Base-by-base conservation (phyloP, 2,329 filamentous ascomycete genomes). In the Pleoardoris graminearum region DNA sequence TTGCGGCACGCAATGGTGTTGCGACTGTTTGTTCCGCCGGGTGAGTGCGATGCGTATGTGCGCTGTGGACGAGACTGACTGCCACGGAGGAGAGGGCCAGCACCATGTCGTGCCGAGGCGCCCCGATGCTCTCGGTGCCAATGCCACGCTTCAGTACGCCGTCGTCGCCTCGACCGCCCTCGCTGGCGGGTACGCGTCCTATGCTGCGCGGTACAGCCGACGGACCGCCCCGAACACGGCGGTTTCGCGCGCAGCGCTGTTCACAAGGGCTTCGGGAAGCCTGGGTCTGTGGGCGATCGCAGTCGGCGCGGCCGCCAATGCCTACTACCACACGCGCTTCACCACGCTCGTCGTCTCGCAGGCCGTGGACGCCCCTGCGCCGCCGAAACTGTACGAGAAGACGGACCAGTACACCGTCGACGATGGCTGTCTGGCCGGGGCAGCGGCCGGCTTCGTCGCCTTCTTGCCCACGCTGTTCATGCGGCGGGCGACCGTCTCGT, bases 81-180 rank as follows among this genome's bases (percentile, higher is more conserved):
- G 19, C 4, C 2, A 33, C 6, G 1, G 27, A 71, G 66, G 63
- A 29, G 63, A 68, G 54, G 65, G 65, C 23, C 60, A 70, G 46
- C 60, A 68, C 14, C 43, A 48, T 5, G 51, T 70, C 36, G 53
- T 64, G 10, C 63, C 64, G 1, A 59, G 58, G 42, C 57, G 66
- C 7, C 62, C 66, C 10, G 67, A 69, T 16, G 29, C 62, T 3
- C 60, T 69, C 45, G 62, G 61, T 21, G 67, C 67, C 10, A 68
- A 69, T 50, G 58, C 66, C n/a, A 65, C 66, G 38, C 56, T 63
- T 8, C 63, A 65, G 42, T 63, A 63, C 45, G 48, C 62, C 4
- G 36, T 69, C 21, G 21, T 67, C 25, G 56, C 60, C 17, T 70
- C 68, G 30, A 67, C 66, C 14, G 57, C 48, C 11, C 50, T 62